These are phyloP conservation scores for Strombidium stylifer DNA, from an alignment of 73 alveolate genomes.

Conservation along the genomic window DNA sequence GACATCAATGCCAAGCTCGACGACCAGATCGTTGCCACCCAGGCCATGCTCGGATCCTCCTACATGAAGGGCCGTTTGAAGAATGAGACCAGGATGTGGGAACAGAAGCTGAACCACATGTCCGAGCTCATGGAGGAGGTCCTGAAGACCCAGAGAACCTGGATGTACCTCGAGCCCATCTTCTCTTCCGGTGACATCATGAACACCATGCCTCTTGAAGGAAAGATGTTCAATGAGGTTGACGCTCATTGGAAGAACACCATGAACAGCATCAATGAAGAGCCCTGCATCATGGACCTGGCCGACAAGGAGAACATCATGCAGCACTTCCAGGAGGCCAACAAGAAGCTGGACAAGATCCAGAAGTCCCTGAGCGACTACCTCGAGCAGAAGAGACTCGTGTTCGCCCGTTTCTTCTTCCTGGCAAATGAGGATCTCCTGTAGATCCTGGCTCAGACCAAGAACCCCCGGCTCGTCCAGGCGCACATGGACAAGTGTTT, in stretches of 20 bases:
- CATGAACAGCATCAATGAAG: conserved; percentile 68
- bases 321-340: conserved; percentile 82
- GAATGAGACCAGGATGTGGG: conserved; percentile 40
- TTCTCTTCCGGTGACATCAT: conserved; percentile 98
- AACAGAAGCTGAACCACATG: conserved; percentile 66
- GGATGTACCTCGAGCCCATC: conserved; percentile 99
- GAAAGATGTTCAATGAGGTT: conserved; percentile 85
- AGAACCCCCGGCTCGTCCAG: conserved; percentile 95
- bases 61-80: conserved; percentile 63
- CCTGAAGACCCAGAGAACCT: conserved; percentile 93
- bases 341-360: conserved; percentile 94
- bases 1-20: conserved; percentile 77
- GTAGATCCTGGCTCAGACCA: conserved; percentile 95
- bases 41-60: conserved; percentile 82
- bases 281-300: conserved; percentile 73
- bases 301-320: conserved; percentile 85
- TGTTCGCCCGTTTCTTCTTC: conserved; percentile 99
- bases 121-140: conserved; percentile 81
- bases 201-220: conserved; percentile 89
- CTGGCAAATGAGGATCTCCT: conserved; percentile 98
- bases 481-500: conserved; percentile 97
- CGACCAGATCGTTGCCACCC: conserved; percentile 75
- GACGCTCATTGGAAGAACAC: conserved; percentile 93
- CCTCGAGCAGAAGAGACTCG: conserved; percentile 96
- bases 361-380: conserved; percentile 97